A percentile compares a stretch with the other conserved stretches of the same genome.
These are phyloP conservation scores for Rugonectria rugulosa DNA, from an alignment of 2,329 filamentous ascomycete species.

Conservation along the genomic window DNA sequence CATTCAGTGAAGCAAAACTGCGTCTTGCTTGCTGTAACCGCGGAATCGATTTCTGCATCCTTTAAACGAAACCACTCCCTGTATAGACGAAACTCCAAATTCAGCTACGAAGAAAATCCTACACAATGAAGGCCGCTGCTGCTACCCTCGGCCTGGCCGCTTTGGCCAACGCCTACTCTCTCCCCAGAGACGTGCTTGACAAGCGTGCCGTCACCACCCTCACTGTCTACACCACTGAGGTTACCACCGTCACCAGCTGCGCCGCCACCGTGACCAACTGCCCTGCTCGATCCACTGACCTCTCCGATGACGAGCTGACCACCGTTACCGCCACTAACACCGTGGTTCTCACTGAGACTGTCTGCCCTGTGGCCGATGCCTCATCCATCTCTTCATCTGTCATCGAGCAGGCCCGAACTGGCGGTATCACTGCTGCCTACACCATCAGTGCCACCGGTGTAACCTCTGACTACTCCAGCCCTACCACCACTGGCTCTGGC, in stretches of 20 bases:
- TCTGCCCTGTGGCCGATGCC: conserved; percentile 56
- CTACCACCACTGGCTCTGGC: conserved; percentile 18
- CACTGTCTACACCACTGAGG: conserved; percentile 61
- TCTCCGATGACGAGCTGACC: conserved; percentile 46
- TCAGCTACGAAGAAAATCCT: too few species aligned
- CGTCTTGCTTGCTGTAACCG: conserved; percentile 39
- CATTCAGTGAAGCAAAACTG: conserved; percentile 42
- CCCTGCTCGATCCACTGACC: conserved; percentile 46
- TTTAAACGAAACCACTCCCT: conserved; percentile 29
- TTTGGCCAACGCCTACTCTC: conserved; percentile 50
- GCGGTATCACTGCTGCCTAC: conserved; percentile 46
- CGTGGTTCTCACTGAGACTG: conserved; percentile 48
- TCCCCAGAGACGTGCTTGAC: conserved; percentile 47
- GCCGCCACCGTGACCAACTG: conserved; percentile 66
- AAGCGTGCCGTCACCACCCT: conserved; percentile 46
- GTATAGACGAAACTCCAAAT: conserved; percentile 35
- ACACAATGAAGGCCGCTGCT: conserved; percentile 58
- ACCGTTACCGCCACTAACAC: conserved; percentile 49
- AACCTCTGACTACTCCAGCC: conserved; percentile 4
- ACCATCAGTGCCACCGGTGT: conserved; percentile 38
- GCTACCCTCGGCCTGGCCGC: conserved; percentile 54
- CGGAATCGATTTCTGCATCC: conserved; percentile 45
- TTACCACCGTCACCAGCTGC: conserved; percentile 66
- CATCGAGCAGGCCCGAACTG: conserved; percentile 46
- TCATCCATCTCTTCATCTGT: conserved; percentile 50